Percentiles rank a stretch among this genome's conserved stretches.
phyloP scores from a whole-genome alignment of 1,139 yeast genomes.

The Ogataea hybrid region DNA sequence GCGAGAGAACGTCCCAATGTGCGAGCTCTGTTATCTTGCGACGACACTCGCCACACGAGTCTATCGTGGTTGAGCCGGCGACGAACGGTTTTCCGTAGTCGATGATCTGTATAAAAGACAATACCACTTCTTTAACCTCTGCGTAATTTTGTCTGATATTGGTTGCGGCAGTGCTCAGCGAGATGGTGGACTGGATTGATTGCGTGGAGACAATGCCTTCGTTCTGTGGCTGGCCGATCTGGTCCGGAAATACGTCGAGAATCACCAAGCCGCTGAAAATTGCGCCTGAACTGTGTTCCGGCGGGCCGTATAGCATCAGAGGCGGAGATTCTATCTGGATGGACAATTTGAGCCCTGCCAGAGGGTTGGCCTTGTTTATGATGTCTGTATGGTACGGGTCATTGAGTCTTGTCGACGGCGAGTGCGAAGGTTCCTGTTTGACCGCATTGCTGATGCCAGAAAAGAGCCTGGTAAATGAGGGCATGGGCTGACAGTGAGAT shows the following conservation, averaged over 20 bases:
- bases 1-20: constrained; percentile 79
- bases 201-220: neutral
- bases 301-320: constrained; percentile 74
- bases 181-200: constrained; percentile 22
- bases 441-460: constrained; percentile 14
- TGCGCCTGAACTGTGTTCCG: constrained; percentile 81
- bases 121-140: constrained; percentile 53
- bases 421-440: constrained; percentile 8
- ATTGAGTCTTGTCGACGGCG: neutral
- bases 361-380: constrained; percentile 24
- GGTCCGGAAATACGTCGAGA: constrained; percentile 25
- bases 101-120: constrained; percentile 70
- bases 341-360: constrained; percentile 45
- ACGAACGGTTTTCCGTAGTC: constrained; percentile 63
- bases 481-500: constrained; percentile 1
- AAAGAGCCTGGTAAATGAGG: constrained; percentile 9
- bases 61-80: constrained; percentile 49
- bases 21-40: constrained; percentile 61
- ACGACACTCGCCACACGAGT: constrained; percentile 58
- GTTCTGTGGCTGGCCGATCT: neutral
- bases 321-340: constrained; percentile 90
- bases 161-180: constrained; percentile 18
- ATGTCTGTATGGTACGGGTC: constrained; percentile 27
- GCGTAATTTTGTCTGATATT: constrained; percentile 30
- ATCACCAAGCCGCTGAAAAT: constrained; percentile 71